Percentiles rank a stretch among this genome's conserved stretches.
Conservation (phyloP, 306 rosid species). For the Vigna hirtella region DNA sequence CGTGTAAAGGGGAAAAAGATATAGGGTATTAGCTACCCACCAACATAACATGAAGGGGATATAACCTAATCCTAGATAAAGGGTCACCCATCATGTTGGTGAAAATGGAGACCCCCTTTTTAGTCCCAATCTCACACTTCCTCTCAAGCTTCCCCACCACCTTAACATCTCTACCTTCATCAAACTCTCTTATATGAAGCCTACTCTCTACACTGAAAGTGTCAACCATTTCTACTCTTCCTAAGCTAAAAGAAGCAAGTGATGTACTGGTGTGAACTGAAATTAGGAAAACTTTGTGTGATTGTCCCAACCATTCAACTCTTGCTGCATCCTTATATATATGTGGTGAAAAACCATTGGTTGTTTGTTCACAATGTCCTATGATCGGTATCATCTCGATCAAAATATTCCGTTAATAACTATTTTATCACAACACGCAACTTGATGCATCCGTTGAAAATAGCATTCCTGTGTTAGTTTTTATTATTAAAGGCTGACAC, state of each 20-base stretch:
- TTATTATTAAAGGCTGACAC: slow-evolving; percentile 46
- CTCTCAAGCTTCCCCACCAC: slow-evolving; percentile 85
- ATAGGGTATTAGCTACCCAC: slow-evolving; percentile 50
- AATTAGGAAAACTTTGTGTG: slow-evolving; percentile 27
- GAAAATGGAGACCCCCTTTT: slow-evolving; percentile 72
- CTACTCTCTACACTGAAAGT: slow-evolving; percentile 46
- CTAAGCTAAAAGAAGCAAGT: slow-evolving; percentile 43
- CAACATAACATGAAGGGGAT: slow-evolving; percentile 76
- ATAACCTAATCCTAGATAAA: slow-evolving; percentile 78
- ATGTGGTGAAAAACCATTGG: slow-evolving; percentile 29
- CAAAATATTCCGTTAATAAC: slow-evolving; percentile 28
- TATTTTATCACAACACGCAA: slow-evolving; percentile 28
- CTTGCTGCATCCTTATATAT: slow-evolving; percentile 50
- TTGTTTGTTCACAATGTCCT: slow-evolving; percentile 6
- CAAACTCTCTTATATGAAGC: slow-evolving; percentile 70
- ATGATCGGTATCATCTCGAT: slow-evolving; percentile 25
- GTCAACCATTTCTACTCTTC: slow-evolving; percentile 55
- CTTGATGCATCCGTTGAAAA: slow-evolving; percentile 50
- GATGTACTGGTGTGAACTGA: slow-evolving; percentile 24
- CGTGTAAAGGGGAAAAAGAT: not conserved
- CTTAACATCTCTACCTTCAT: slow-evolving; percentile 65
- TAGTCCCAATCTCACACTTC: slow-evolving; percentile 74
- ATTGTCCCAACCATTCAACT: slow-evolving; percentile 30
- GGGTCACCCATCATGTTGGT: slow-evolving; percentile 72
- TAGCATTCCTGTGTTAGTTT: not conserved